Base-by-base conservation (phyloP, 2,329 filamentous ascomycete species). In the Penicillium paneum region DNA sequence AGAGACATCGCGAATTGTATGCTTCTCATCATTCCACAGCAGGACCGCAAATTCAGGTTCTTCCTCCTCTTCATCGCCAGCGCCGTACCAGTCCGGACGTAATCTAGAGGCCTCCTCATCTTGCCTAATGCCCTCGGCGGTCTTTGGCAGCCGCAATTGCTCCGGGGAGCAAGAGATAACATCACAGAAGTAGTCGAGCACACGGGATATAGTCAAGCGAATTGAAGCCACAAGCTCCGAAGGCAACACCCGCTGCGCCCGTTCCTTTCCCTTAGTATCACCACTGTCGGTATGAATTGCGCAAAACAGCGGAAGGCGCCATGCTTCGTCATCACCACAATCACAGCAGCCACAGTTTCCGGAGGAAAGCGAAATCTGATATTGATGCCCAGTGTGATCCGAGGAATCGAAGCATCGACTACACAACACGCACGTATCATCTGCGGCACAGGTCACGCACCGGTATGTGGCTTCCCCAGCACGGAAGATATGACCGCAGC, bases 21-120 rank as follows among this genome's bases (percentile, higher is more conserved):
- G 94, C 73, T 99, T 99, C 76, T 99, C 94, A 61, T 99, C 94
- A 65, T 99, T 99, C 94, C 94, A 99, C 5, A 99, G 78, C 15
- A 97, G 79, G 41, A 99, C 77, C 5, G 90, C 88, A 71, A 88
- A 99, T 64, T 96, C 90, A 12, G 83, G 83, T 24, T 87, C 81
- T 3, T 83, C 79, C 52, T 87, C 83, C 7, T 75, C 69, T 35
- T 83, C 78, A 64, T 89, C 84, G 1, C 83, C 83, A 36, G 76
- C 74, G 32, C 82, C 79, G 62, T 92, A 94, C 73, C 91, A 92
- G 44, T 85, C 86, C 0, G 88, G 83, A 8, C 83, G 85, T 32
- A 97, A 77, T 19, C 92, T 83, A 15, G 93, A 96, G 55, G 83
- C 81, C 54, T 82, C 80, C 75, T 97, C 94, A 71, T 99, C 94